Evolutionary conservation across 352 stramenopile genomes (phyloP), one percentile per base, ranked within the genome.

Genomic region (Phytophthora agathidicida): DNA sequence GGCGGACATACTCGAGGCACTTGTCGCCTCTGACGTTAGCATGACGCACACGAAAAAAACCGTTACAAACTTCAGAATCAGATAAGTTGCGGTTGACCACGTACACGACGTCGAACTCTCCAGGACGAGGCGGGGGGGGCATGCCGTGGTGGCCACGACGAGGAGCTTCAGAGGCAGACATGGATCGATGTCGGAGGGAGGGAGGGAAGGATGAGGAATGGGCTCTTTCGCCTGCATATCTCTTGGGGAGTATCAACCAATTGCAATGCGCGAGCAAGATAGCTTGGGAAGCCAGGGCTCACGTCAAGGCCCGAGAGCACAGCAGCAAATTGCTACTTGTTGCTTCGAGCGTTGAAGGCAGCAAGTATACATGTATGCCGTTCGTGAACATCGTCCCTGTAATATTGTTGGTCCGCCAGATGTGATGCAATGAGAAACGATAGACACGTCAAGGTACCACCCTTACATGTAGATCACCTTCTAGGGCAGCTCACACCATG

Each of bases 1-100:
- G 43, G 4, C 33, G 63, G 36, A 76, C 52, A 26, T 58, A 71
- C 42, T 57, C 63, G 27, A 76, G 53, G 28, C 66, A 71, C 36
- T 71, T 60, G 8, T 71, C 47, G 16, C 53, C 48, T 4, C 65
- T 70, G 41, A 26, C n/a, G n/a, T n/a, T n/a, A n/a, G n/a, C n/a
- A n/a, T 54, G 45, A 41, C 36, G 26, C 27, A 37, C 49, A 43
- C 51, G 35, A 37, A 31, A n/a, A 59, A 68, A 59, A 31, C 37
- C 53, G 44, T 65, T 65, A 65, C 52, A 39, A 66, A 39, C 20
- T 54, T 60, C 57, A 66, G 56, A 48, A 53, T 60, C 31, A 45
- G 57, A 32, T 26, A 27, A 6, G 9, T 14, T 22, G 49, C 22
- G 11, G 17, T 26, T 37, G 16, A 24, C 3, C 28, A 59, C 52